Percentiles rank a stretch among this genome's conserved stretches.
These are phyloP conservation scores for Saraca asoca DNA, from an alignment of 331 rosid species.

Conservation along the genomic window DNA sequence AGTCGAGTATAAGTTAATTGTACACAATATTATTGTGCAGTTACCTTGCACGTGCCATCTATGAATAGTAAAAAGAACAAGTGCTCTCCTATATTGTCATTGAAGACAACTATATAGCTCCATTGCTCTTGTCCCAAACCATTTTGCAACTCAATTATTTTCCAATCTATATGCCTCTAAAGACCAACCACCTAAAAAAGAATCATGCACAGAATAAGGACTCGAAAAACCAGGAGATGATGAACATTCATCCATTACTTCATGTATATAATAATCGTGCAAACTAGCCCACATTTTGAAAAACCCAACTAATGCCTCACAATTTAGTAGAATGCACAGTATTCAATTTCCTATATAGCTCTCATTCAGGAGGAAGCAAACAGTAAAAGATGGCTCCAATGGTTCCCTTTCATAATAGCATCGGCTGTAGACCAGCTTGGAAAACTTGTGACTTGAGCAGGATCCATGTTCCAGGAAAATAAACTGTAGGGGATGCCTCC, in stretches of 20 bases:
- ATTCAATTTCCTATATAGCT: slow-evolving; percentile 32
- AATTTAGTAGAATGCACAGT: slow-evolving; percentile 24
- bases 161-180: too few species aligned
- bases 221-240: slow-evolving; percentile 8
- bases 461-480: slow-evolving; percentile 27
- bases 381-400: slow-evolving; percentile 22
- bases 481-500: background rate
- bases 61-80: too few species aligned
- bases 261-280: slow-evolving; percentile 28
- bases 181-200: background rate
- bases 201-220: background rate
- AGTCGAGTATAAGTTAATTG: too few species aligned
- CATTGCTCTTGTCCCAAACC: too few species aligned
- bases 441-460: slow-evolving; percentile 33
- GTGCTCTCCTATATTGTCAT: too few species aligned
- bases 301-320: slow-evolving; percentile 31
- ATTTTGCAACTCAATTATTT: too few species aligned
- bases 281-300: slow-evolving; percentile 18
- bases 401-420: slow-evolving; percentile 26
- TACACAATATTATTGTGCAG: too few species aligned
- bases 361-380: slow-evolving; percentile 31
- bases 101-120: too few species aligned
- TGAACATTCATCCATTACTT: slow-evolving; percentile 15
- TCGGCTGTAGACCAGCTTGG: slow-evolving; percentile 31
- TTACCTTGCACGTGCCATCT: too few species aligned